These are phyloP conservation scores for Coemansia sp. DNA, from an alignment of 192 early-diverging fungal species.

Conservation along the genomic window DNA sequence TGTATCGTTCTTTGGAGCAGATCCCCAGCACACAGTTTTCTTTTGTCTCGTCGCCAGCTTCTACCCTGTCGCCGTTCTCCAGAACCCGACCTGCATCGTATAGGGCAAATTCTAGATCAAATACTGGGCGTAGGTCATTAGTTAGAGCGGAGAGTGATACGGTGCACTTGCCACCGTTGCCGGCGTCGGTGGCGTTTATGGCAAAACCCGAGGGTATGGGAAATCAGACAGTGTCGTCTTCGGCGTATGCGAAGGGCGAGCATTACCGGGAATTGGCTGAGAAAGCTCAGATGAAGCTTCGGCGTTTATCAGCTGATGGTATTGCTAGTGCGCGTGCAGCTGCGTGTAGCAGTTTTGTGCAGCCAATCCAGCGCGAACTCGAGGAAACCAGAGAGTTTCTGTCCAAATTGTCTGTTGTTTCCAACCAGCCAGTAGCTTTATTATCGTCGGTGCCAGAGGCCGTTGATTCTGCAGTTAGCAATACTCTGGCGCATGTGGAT, in stretches of 20 bases:
- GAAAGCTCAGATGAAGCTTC: conserved; percentile 7
- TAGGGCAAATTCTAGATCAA: no score
- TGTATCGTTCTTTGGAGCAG: not conserved
- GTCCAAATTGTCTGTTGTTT: conserved; percentile 9
- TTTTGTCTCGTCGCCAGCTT: no score
- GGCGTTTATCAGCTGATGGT: conserved; percentile 7
- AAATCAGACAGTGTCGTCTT: not conserved
- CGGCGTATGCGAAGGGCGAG: conserved; percentile 15
- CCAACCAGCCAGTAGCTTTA: not conserved
- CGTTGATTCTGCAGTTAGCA: conserved; percentile 11
- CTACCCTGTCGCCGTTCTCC: no score
- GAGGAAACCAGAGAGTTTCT: conserved; percentile 31
- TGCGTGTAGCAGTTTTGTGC: conserved; percentile 25
- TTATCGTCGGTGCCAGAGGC: not conserved
- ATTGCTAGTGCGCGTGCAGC: conserved; percentile 14
- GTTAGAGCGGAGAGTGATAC: not conserved
- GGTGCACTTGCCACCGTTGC: not conserved
- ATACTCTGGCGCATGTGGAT: conserved; percentile 23
- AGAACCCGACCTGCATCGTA: no score
- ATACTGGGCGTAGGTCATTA: no score
- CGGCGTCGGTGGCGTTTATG: not conserved
- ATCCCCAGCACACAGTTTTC: no score
- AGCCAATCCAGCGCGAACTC: conserved; percentile 28
- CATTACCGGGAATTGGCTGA: conserved; percentile 16
- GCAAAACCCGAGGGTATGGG: not conserved